phyloP scores from a whole-genome alignment of 306 rosid genomes.

The Clitoria ternatea region DNA sequence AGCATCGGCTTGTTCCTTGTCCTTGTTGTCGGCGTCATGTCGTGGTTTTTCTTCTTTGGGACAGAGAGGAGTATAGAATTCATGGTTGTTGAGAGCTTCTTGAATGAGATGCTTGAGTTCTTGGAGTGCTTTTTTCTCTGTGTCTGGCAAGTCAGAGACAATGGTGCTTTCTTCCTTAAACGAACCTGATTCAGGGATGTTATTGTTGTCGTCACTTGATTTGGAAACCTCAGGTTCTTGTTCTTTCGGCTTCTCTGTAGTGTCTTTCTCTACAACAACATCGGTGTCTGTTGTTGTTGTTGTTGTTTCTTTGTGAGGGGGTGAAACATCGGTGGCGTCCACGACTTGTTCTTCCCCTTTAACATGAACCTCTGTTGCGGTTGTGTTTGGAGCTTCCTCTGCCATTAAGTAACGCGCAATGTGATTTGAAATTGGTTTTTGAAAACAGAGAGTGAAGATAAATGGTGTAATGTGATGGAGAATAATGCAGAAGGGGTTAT shows the following conservation, averaged over 20 bases:
- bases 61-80: slow-evolving; percentile 29
- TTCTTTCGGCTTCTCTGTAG: not conserved
- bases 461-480: not conserved
- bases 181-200: slow-evolving; percentile 28
- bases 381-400: slow-evolving; percentile 28
- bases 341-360: slow-evolving; percentile 6
- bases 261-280: not conserved
- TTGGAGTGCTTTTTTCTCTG: slow-evolving; percentile 52
- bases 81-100: slow-evolving; percentile 50
- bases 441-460: not conserved
- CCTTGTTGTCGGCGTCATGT: not conserved
- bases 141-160: slow-evolving; percentile 49
- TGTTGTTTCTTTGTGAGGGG: slow-evolving; percentile 8
- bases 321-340: slow-evolving; percentile 20
- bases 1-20: not conserved
- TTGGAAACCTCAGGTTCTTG: slow-evolving; percentile 13
- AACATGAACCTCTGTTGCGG: not conserved
- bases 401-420: no score
- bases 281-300: not conserved
- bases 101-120: slow-evolving; percentile 54
- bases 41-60: slow-evolving; percentile 19
- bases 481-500: slow-evolving; percentile 11
- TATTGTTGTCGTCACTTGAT: slow-evolving; percentile 14
- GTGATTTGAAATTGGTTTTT: no score
- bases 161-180: slow-evolving; percentile 63